phyloP scores from a whole-genome alignment of 768 basidiomycete species.

The Hericium erinaceus region DNA sequence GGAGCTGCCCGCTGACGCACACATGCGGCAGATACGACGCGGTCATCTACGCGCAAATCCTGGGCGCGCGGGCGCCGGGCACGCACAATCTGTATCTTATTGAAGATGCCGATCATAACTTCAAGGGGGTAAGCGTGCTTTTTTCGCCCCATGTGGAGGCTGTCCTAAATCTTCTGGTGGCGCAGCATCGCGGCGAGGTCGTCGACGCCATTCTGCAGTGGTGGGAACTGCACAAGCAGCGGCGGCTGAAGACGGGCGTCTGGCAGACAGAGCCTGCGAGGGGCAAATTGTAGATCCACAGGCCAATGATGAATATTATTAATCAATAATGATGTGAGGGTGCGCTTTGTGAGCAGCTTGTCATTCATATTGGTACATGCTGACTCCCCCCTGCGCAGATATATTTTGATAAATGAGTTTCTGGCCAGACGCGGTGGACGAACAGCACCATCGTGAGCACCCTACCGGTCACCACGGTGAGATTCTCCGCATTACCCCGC shows the following conservation, averaged over 20 bases:
- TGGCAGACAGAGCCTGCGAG: conserved; percentile 40
- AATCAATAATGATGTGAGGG: too few species aligned
- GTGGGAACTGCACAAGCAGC: conserved; percentile 41
- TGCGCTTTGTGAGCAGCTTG: too few species aligned
- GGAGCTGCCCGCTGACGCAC: too few species aligned
- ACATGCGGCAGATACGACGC: conserved; percentile 51
- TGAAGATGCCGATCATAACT: conserved; percentile 76
- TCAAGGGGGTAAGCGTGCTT: conserved; percentile 38
- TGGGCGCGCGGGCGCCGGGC: conserved; percentile 49
- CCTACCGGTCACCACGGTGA: too few species aligned
- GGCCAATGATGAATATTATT: background rate
- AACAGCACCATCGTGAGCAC: too few species aligned
- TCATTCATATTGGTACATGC: too few species aligned
- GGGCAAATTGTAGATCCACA: conserved; percentile 30
- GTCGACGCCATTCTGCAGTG: conserved; percentile 61
- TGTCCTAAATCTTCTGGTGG: too few species aligned
- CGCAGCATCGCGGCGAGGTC: conserved; percentile 53
- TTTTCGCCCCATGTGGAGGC: too few species aligned
- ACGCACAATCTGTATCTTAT: conserved; percentile 63
- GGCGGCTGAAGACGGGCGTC: conserved; percentile 48
- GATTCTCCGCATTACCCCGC: too few species aligned
- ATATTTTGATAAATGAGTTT: too few species aligned
- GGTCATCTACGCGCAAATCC: conserved; percentile 53
- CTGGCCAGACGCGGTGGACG: too few species aligned
- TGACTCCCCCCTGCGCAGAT: too few species aligned